Conservation (phyloP, 2,329 filamentous ascomycete species). For the Ophiostoma ulmi region DNA sequence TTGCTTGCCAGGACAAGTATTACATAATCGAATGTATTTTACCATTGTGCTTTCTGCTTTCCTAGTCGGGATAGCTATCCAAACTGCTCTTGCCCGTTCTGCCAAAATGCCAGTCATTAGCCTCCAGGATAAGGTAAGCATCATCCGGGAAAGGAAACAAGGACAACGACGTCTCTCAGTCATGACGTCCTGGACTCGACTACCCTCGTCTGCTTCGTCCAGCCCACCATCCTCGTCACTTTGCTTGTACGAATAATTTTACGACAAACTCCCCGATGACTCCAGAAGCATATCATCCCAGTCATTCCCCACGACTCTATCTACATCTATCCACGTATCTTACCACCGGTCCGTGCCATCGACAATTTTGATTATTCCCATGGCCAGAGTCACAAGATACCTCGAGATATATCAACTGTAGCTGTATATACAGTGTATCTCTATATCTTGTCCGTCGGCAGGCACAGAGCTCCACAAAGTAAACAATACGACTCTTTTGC, state of each 20-base stretch:
- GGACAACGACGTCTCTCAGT: background rate
- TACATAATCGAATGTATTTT: background rate
- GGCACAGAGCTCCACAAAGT: too few species aligned
- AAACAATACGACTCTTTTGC: too few species aligned
- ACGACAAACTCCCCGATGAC: background rate
- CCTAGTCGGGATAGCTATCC: background rate
- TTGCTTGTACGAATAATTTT: background rate
- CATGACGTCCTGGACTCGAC: too few species aligned
- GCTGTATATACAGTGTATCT: background rate
- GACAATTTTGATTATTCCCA: background rate
- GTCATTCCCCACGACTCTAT: background rate
- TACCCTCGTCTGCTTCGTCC: background rate
- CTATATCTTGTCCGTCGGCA: background rate
- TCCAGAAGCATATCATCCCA: background rate
- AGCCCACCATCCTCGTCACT: background rate
- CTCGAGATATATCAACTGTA: background rate
- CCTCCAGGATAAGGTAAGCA: slow-evolving; percentile 7
- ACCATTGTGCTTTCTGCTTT: background rate
- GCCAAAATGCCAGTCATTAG: background rate
- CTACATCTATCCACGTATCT: background rate
- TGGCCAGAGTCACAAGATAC: background rate
- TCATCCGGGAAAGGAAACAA: background rate
- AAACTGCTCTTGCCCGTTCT: background rate
- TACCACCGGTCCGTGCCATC: slow-evolving; percentile 1
- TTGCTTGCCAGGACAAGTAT: background rate